These are phyloP conservation scores for Mortierella sp. DNA, from an alignment of 371 early-diverging fungal genomes.

Conservation along the genomic window DNA sequence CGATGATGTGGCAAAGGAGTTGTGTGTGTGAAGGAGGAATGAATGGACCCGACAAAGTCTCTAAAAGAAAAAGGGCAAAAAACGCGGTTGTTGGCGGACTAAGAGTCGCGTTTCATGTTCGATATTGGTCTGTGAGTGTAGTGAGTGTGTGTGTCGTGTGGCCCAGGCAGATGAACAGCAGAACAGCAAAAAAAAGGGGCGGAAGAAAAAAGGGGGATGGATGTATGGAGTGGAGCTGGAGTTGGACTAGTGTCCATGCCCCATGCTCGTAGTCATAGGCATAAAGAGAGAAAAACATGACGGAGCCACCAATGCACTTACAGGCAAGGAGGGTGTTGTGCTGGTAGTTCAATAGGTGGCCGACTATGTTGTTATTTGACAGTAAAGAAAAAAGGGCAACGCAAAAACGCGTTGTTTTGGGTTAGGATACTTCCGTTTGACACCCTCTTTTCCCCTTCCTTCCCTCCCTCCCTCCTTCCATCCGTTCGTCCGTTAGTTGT, in stretches of 20 bases:
- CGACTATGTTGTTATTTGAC: conserved; percentile 3
- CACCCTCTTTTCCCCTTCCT: background rate
- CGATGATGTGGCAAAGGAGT: background rate
- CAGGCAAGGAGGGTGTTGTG: conserved; percentile 20
- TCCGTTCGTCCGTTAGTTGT: background rate
- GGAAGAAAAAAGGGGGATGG: background rate
- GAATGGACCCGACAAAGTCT: background rate
- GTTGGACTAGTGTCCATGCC: background rate
- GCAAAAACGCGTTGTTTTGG: conserved; percentile 7
- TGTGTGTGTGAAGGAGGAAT: background rate
- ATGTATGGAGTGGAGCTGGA: background rate
- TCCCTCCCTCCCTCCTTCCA: background rate
- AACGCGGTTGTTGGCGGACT: background rate
- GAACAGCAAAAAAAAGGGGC: background rate
- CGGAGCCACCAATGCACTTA: conserved; percentile 2
- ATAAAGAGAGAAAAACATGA: background rate
- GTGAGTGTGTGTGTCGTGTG: background rate
- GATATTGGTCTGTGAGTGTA: background rate
- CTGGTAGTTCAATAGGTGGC: conserved; percentile 17
- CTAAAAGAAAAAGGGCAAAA: background rate
- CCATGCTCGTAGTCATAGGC: background rate
- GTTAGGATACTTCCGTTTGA: background rate
- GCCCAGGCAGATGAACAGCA: background rate
- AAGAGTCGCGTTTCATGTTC: background rate
- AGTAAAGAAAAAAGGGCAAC: background rate